Evolutionary conservation across 108 stramenopile genomes (phyloP), one percentile per base, ranked within the genome.

Genomic region (Pseudonitzschia multistriata): DNA sequence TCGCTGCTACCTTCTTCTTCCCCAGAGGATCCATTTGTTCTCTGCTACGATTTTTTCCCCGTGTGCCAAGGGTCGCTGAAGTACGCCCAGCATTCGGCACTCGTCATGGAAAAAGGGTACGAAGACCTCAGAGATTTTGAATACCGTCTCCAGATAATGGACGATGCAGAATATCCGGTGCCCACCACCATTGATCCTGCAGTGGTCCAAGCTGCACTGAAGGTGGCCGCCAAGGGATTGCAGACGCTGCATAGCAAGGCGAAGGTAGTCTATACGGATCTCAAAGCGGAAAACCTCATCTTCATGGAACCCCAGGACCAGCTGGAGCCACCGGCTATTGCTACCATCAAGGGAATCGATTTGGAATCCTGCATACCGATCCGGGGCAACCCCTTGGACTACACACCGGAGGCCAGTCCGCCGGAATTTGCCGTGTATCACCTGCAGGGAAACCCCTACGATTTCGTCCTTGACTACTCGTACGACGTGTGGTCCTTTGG

Each of bases 231-330:
- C 6, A 80, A 77, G 62, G 90, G 90, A 47, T 62, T 92, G 21
- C 79, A 91, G 52, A 84, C 80, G 0, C 62, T 92, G 49, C 89
- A 92, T 68, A 33, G 15, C n/a, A 62, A 76, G 19, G 77, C 83
- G 5, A 59, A 74, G 24, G 57, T 95, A 62, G 94, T 95, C 14
- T 95, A 89, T 87, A 95, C 91, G 29, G 94, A 95, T 68, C 50
- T 92, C 36, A 95, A 95, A 64, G 83, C 88, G 11, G 94, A 95
- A 62, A 95, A 95, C 56, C 87, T 95, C 65, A 86, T 95, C 0
- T 80, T 91, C 1, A 73, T 80, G 17, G 13, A 15, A 30, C 13
- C 24, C 5, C 31, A 59, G 31, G 57, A 59, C 6, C 28, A 19
- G 24, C 2, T 45, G 3, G 13, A 13, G 22, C 5, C 13, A 5